Percentiles rank a stretch among this genome's conserved stretches.
These are phyloP conservation scores for Santalum album DNA, from an alignment of 164 flowering plant genomes.

Conservation along the genomic window DNA sequence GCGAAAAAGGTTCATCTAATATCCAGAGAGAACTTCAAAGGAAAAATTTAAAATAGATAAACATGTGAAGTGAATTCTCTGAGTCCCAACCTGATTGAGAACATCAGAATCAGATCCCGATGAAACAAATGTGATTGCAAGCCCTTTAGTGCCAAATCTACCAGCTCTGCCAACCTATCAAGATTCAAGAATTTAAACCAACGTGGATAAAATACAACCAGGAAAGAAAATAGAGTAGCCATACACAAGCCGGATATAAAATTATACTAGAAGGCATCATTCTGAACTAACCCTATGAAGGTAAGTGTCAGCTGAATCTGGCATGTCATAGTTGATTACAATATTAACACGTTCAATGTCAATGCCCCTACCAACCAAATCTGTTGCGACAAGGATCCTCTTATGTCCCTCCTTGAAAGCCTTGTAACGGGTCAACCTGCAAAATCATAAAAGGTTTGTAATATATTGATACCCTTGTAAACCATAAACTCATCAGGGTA, in stretches of 20 bases:
- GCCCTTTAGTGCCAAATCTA: constrained; percentile 95
- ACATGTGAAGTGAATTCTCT: too few relatives aligned
- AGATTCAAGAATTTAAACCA: too few relatives aligned
- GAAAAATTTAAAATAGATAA: background rate
- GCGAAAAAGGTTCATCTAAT: background rate
- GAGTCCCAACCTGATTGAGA: constrained; percentile 95
- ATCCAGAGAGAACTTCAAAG: too few relatives aligned
- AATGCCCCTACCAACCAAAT: constrained; percentile 95
- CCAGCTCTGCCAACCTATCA: constrained; percentile 95
- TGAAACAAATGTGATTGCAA: constrained; percentile 89
- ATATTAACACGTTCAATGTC: constrained; percentile 97
- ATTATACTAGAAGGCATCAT: background rate
- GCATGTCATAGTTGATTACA: constrained; percentile 98
- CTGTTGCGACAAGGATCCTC: constrained; percentile 94
- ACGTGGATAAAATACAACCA: background rate
- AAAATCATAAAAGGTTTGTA: background rate
- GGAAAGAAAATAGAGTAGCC: background rate
- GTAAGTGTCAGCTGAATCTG: constrained; percentile 96
- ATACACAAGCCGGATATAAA: background rate
- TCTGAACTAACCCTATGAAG: constrained; percentile 67
- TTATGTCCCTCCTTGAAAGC: constrained; percentile 93
- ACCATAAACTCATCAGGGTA: too few relatives aligned
- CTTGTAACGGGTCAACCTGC: constrained; percentile 81
- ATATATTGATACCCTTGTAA: too few relatives aligned
- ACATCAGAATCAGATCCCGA: constrained; percentile 91